These are phyloP conservation scores for Pseudomonodictys pantanalensis DNA, from an alignment of 495 filamentous ascomycete species.

Conservation along the genomic window DNA sequence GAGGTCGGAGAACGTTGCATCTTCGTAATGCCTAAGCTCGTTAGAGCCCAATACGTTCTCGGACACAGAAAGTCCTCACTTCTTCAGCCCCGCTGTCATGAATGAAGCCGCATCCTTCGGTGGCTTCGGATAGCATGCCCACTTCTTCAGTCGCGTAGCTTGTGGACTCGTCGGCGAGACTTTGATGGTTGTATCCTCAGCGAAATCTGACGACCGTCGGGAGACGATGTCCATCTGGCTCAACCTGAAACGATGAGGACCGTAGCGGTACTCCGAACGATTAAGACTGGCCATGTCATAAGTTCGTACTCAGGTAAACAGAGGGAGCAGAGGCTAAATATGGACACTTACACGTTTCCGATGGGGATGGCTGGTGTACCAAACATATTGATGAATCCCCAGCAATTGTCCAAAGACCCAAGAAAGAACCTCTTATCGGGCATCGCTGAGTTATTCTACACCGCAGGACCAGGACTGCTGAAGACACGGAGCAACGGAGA, in stretches of 20 bases:
- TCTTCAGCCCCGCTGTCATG: constrained; percentile 16
- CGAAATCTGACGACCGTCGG: constrained; percentile 11
- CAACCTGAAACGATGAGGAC: constrained; percentile 21
- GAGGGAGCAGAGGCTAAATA: constrained; percentile 14
- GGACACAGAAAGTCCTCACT: not conserved
- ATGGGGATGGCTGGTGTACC: not conserved
- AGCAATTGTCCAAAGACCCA: not conserved
- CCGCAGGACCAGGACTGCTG: not conserved
- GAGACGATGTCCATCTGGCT: constrained; percentile 15
- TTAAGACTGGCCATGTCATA: constrained; percentile 16
- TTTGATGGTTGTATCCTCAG: constrained; percentile 1
- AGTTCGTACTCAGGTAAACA: constrained; percentile 1
- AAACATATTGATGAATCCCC: constrained; percentile 9
- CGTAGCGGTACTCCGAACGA: constrained; percentile 6
- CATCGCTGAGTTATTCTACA: not conserved
- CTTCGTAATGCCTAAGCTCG: constrained; percentile 10
- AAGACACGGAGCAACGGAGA: constrained; percentile 6
- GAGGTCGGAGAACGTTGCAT: constrained; percentile 16
- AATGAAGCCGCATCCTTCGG: not conserved
- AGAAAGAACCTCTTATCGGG: not conserved
- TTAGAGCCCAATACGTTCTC: not conserved
- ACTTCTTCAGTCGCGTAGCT: not conserved
- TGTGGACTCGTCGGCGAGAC: not conserved
- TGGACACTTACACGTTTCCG: constrained; percentile 11
- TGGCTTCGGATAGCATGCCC: not conserved